These are phyloP conservation scores for Solanum hybrid DNA, from an alignment of 305 asterid genomes.

Conservation along the genomic window DNA sequence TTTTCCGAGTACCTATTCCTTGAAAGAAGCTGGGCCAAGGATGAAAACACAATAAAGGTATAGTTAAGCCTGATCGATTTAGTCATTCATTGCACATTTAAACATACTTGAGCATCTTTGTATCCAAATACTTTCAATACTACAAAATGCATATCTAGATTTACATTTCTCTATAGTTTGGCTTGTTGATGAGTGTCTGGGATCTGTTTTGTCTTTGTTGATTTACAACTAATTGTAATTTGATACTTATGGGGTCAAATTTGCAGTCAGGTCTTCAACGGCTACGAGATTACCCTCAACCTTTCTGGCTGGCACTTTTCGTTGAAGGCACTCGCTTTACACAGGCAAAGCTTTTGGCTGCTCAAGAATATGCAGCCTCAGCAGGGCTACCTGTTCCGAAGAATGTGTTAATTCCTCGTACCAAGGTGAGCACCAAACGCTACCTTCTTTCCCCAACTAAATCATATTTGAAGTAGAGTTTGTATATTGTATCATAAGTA, in stretches of 20 bases:
- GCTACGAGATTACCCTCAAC: slow-evolving; percentile 65
- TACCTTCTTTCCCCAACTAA: background rate
- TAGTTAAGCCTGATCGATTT: background rate
- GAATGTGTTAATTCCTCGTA: slow-evolving; percentile 93
- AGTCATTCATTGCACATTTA: background rate
- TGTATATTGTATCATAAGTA: background rate
- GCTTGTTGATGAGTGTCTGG: background rate
- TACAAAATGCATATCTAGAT: background rate
- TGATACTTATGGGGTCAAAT: slow-evolving; percentile 12
- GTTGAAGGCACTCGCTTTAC: slow-evolving; percentile 98
- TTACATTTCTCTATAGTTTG: background rate
- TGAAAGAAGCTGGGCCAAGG: slow-evolving; percentile 94
- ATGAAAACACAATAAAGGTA: slow-evolving; percentile 85
- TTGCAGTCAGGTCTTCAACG: slow-evolving; percentile 67
- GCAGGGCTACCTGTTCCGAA: slow-evolving; percentile 72
- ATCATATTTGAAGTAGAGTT: background rate
- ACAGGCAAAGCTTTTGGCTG: slow-evolving; percentile 88
- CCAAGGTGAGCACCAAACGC: slow-evolving; percentile 42
- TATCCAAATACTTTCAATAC: background rate
- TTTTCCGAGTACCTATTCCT: slow-evolving; percentile 88
- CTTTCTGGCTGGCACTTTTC: slow-evolving; percentile 95
- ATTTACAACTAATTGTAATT: slow-evolving; percentile 5
- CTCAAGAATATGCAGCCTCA: slow-evolving; percentile 89
- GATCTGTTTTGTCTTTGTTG: background rate
- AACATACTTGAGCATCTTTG: background rate